phyloP scores from a whole-genome alignment of 352 stramenopile genomes.

The Phytophthora vignae region DNA sequence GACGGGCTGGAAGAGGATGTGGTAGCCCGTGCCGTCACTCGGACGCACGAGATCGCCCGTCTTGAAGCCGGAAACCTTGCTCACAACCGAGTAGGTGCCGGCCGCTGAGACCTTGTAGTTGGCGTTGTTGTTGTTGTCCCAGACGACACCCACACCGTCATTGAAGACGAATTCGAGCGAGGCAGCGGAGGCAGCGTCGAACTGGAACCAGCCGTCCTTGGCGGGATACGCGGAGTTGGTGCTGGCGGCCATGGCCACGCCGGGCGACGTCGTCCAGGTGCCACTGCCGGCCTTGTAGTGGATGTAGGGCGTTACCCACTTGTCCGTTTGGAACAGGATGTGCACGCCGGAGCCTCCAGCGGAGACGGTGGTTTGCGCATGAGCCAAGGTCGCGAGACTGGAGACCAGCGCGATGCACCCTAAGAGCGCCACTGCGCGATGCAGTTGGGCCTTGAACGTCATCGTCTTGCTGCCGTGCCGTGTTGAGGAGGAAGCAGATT shows the following conservation, averaged over 20 bases:
- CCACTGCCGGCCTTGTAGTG: constrained; percentile 27
- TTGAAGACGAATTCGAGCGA: constrained; percentile 46
- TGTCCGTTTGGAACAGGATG: constrained; percentile 29
- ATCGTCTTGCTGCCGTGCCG: constrained; percentile 16
- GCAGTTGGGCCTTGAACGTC: constrained; percentile 22
- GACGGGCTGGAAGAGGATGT: constrained; percentile 39
- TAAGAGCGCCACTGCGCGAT: constrained; percentile 10
- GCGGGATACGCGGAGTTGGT: constrained; percentile 24
- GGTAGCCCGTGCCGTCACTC: constrained; percentile 34
- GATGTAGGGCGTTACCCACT: constrained; percentile 26
- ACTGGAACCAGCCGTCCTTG: constrained; percentile 41
- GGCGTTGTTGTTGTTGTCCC: constrained; percentile 47
- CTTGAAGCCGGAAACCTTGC: constrained; percentile 34
- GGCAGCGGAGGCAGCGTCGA: constrained; percentile 18
- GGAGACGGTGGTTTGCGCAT: constrained; percentile 22
- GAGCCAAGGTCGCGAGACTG: constrained; percentile 8
- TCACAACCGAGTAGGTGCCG: constrained; percentile 36
- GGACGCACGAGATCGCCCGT: constrained; percentile 37
- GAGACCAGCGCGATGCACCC: constrained; percentile 16
- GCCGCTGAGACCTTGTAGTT: constrained; percentile 36
- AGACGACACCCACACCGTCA: constrained; percentile 34
- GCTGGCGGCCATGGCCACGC: constrained; percentile 25
- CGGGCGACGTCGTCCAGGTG: constrained; percentile 28
- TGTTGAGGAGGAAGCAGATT: constrained; percentile 20
- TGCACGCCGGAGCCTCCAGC: constrained; percentile 13